Base-by-base conservation (phyloP, 108 stramenopile genomes). In the Pseudonitzschia multistriata region DNA sequence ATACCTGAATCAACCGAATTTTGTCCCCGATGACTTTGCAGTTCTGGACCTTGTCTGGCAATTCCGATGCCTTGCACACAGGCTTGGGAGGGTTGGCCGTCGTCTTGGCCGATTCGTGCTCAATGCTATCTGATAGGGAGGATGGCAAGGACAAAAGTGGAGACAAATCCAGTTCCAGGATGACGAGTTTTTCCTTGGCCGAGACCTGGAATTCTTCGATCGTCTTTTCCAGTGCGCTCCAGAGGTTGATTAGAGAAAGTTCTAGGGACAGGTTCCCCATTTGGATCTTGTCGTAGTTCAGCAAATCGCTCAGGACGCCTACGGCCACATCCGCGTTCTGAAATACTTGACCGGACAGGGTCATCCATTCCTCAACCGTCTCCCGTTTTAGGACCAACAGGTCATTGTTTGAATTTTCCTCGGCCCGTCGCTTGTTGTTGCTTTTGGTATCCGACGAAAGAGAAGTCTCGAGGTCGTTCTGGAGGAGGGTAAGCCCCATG, bases 251-350 rank as follows among this genome's bases (percentile, higher is more conserved):
- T 0, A 76, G 33, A 48, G 53, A 57, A 1, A 81, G 36, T 21
- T 81, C 80, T 42, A 81, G 52, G 22, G 40, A 36, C 49, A 81
- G 49, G 7, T 49, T 63, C 22, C 66, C 56, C 30, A 55, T 76
- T 61, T 81, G 70, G 27, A 81, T 73, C 55, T 81, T 81, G 72
- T 83, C 82, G 47, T 77, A 83, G 33, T 80, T 72, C 10, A 83
- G 62, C 13, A 83, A 67, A 53, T 83, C 82, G 54, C 71, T 84
- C 40, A 84, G 56, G 4, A 84, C 79, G 19, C 68, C 64, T 2
- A 84, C 83, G 34, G 83, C 83, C 31, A 49, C 47, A 27, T 78
- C 52, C 17, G 79, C 66, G 48, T 68, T 73, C 40, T 49, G 31
- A n/a, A 33, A 42, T 19, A 71, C 47, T n/a, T 71, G 53, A 29